Conservation (phyloP, 208 protist species). For the Kentomonas sorsogonicus region DNA sequence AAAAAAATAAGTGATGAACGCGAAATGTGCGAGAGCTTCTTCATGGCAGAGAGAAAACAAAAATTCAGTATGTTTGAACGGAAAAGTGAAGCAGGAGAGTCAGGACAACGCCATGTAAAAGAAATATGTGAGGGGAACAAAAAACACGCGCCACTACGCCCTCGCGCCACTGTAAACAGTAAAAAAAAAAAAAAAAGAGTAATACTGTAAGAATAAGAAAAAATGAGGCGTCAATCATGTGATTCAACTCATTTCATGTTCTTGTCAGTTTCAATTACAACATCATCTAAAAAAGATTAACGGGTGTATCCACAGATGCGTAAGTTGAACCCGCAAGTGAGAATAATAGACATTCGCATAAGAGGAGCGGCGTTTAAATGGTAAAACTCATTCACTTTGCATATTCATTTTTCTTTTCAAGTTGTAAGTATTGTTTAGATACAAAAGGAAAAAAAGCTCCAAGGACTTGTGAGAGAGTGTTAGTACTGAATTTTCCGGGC, state of each 20-base stretch:
- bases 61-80: background rate
- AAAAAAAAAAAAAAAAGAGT: background rate
- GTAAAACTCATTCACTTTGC: no score
- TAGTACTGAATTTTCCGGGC: no score
- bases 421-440: background rate
- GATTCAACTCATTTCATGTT: no score
- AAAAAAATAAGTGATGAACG: no score
- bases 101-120: background rate
- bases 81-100: constrained; percentile 3
- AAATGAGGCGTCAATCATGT: background rate
- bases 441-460: background rate
- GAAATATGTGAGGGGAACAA: background rate
- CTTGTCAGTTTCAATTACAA: no score
- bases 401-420: background rate
- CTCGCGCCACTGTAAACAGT: background rate
- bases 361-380: no score
- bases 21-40: background rate
- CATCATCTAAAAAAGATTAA: no score
- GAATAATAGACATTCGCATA: no score
- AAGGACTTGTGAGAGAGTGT: no score
- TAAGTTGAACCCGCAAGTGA: no score
- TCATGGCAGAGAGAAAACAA: background rate
- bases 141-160: background rate
- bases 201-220: background rate
- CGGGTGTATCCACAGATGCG: no score